Base-by-base conservation (phyloP, 257 asterid species). In the Solanum virginianum region DNA sequence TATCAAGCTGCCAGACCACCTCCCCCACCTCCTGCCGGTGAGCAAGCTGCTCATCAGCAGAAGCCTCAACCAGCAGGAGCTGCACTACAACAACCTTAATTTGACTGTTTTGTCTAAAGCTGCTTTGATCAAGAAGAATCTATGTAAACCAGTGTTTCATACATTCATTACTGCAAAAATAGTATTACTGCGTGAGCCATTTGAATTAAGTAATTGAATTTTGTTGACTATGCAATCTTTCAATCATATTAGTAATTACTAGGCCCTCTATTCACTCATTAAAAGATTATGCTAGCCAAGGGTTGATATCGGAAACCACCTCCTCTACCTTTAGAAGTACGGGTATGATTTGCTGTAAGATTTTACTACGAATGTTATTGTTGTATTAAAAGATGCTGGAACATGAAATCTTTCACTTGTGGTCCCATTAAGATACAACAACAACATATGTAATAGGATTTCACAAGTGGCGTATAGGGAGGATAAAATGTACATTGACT, bases 1-100 rank as follows among this genome's bases (percentile, higher is more conserved):
- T 90, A 89, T 81, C 97, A 88, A 80, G 59, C 91, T 29, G 86
- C 92, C 85, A 86, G 91, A 91, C 93, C 93, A 90, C 93, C 93
- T 39, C 93, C 90, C 36, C 92, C 95, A 7, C 88, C 91, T 18
- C 80, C 88, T 6, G 65, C 86, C 20, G 91, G 92, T 62, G 92
- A 86, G 24, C 89, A 89, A 56, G 89, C 84, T 8, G 81, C 90
- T 36, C 88, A 84, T 86, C 93, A 88, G 88, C 95, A 89, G 77
- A 88, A 89, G 41, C 89, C 91, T 43, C 91, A 83, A 53, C 66
- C 85, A 41, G 66, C 88, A 29, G 59, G 85, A 88, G 90, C 86
- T 75, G 59, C 90, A 1, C 72, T 89, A 14, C 91, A 86, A 80
- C 90, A 80, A 51, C 69, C 83, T 16, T 87, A 84, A 83, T 24